A percentile compares a stretch with the other conserved stretches of the same genome.
Conservation (phyloP, 495 filamentous ascomycete genomes). For the Aspergillus biplanus region DNA sequence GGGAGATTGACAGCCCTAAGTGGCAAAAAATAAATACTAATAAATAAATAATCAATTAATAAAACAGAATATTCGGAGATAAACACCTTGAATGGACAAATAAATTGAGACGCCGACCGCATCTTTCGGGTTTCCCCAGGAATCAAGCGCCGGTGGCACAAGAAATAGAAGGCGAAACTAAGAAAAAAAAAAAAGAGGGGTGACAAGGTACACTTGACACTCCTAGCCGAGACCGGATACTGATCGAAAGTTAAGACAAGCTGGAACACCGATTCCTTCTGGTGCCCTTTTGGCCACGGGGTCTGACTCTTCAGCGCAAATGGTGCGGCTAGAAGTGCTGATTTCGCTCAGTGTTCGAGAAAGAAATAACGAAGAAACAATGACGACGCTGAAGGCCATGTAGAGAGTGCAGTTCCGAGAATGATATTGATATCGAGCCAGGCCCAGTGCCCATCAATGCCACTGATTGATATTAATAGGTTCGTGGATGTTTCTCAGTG, state of each 20-base stretch:
- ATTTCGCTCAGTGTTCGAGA: neutral
- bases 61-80: neutral
- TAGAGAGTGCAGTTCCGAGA: too few relatives aligned
- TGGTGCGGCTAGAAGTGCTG: neutral
- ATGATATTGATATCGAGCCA: too few relatives aligned
- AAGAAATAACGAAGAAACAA: neutral
- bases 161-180: neutral
- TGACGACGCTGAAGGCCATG: neutral
- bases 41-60: neutral
- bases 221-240: neutral
- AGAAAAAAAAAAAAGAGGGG: neutral
- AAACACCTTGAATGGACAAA: too few relatives aligned
- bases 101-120: too few relatives aligned
- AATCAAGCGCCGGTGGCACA: too few relatives aligned
- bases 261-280: neutral
- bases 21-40: neutral
- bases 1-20: neutral
- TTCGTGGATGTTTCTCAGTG: too few relatives aligned
- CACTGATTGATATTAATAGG: too few relatives aligned
- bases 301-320: neutral
- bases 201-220: neutral
- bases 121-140: too few relatives aligned
- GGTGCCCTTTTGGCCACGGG: neutral
- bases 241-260: neutral
- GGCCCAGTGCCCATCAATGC: too few relatives aligned